Evolutionary conservation across 805 yeast genomes (phyloP).

Genomic region (Hanseniaspora meyeri): DNA sequence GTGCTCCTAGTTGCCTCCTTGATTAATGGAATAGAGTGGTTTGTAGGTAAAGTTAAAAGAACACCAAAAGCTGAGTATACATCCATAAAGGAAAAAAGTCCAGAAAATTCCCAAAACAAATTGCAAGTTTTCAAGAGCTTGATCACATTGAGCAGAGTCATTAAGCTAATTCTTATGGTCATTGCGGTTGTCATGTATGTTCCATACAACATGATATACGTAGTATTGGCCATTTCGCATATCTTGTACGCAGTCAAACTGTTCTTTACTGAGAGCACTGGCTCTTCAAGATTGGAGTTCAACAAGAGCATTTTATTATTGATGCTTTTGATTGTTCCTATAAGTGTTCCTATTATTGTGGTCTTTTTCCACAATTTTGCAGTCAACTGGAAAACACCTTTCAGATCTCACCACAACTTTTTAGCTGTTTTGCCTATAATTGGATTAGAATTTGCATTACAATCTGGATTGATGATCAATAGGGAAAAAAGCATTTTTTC

Average conservation of each 20-base stretch:
- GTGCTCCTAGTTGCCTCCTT: not conserved
- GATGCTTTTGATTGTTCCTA: conserved; percentile 68
- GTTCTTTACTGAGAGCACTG: conserved; percentile 10
- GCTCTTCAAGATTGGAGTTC: conserved; percentile 38
- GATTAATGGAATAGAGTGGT: conserved; percentile 5
- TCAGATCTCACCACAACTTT: conserved; percentile 74
- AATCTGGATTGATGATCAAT: conserved; percentile 10
- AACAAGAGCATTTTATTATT: conserved; percentile 51
- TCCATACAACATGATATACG: conserved; percentile 72
- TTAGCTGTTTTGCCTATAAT: conserved; percentile 66
- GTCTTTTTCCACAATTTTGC: conserved; percentile 74
- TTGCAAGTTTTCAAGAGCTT: conserved; percentile 1
- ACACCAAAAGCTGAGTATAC: not conserved
- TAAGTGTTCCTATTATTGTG: conserved; percentile 62
- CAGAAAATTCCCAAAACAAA: not conserved
- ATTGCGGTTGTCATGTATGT: conserved; percentile 46
- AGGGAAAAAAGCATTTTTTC: conserved; percentile 19
- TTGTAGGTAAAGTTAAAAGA: not conserved
- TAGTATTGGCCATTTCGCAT: conserved; percentile 49
- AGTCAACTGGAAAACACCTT: conserved; percentile 70
- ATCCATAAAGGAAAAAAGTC: not conserved
- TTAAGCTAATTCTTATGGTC: conserved; percentile 32
- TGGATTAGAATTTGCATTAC: conserved; percentile 30
- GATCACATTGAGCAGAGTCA: conserved; percentile 20
- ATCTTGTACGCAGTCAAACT: not conserved